Conservation (phyloP, 208 protist species). For the Angomonas ambiguus region DNA sequence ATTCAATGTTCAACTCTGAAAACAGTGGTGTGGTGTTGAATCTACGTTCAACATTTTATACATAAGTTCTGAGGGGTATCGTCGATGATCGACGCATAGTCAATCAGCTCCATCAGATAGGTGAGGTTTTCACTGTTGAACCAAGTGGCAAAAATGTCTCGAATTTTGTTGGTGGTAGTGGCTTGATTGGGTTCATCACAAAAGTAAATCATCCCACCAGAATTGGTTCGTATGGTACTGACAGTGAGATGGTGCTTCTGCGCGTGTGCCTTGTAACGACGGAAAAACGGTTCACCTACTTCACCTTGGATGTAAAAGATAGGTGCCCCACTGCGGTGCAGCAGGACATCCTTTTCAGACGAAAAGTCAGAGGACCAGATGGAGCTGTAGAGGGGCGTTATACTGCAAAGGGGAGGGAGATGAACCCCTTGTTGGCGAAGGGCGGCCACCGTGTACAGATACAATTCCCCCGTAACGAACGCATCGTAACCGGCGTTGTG, state of each 20-base stretch:
- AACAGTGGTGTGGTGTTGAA: no score
- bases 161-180: not conserved
- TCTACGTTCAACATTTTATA: not conserved
- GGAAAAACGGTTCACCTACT: not conserved
- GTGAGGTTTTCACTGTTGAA: not conserved
- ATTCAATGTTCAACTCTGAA: not conserved
- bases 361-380: conserved; percentile 22
- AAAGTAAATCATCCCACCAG: not conserved
- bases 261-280: no score
- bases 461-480: conserved; percentile 51
- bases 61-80: not conserved
- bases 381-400: conserved; percentile 27
- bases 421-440: not conserved
- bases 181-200: no score
- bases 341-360: not conserved
- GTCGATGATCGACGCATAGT: not conserved
- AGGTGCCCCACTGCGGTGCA: not conserved
- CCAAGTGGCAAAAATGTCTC: not conserved
- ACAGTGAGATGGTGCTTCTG: no score
- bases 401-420: not conserved
- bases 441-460: conserved; percentile 28
- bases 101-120: not conserved
- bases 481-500: conserved; percentile 56
- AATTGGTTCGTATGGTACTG: no score
- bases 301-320: not conserved